Evolutionary conservation across 2,329 filamentous ascomycete species (phyloP).

Genomic region (Botryosphaeria agaves): DNA sequence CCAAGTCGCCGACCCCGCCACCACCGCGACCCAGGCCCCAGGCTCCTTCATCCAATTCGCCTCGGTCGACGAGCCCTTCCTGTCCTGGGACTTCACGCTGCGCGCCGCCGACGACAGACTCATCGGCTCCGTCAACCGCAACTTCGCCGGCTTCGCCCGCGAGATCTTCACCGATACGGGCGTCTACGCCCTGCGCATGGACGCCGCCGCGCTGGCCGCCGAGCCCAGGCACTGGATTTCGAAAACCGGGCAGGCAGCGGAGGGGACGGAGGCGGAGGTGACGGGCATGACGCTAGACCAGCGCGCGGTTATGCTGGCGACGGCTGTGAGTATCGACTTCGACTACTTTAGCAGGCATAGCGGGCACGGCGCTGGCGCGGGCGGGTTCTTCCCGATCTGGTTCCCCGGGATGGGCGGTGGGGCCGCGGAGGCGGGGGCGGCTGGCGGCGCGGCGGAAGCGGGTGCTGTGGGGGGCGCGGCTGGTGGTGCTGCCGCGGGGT

Average conservation of each 20-base stretch:
- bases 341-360: conserved; percentile 50
- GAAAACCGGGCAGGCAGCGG: conserved; percentile 14
- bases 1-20: conserved; percentile 19
- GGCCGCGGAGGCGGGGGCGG: conserved; percentile 18
- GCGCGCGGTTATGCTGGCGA: conserved; percentile 47
- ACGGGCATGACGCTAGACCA: conserved; percentile 47
- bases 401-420: conserved; percentile 23
- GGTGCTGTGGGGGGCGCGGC: conserved; percentile 16
- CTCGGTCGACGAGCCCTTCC: conserved; percentile 42
- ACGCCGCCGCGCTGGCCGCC: conserved; percentile 30
- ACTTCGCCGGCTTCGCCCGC: conserved; percentile 43
- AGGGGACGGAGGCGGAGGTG: conserved; percentile 10
- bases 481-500: conserved; percentile 18
- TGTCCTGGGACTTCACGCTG: conserved; percentile 48
- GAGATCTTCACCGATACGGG: conserved; percentile 51
- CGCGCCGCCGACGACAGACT: conserved; percentile 30
- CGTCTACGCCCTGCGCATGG: conserved; percentile 47
- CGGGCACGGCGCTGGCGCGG: conserved; percentile 20
- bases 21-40: conserved; percentile 12
- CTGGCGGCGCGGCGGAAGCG: conserved; percentile 20
- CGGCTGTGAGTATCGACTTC: conserved; percentile 47
- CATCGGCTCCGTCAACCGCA: conserved; percentile 45
- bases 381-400: conserved; percentile 36
- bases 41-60: conserved; percentile 42
- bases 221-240: conserved; percentile 21